Percentiles rank a stretch among this genome's conserved stretches.
Conservation (phyloP, 305 asterid genomes). For the Euphrasia arctica region DNA sequence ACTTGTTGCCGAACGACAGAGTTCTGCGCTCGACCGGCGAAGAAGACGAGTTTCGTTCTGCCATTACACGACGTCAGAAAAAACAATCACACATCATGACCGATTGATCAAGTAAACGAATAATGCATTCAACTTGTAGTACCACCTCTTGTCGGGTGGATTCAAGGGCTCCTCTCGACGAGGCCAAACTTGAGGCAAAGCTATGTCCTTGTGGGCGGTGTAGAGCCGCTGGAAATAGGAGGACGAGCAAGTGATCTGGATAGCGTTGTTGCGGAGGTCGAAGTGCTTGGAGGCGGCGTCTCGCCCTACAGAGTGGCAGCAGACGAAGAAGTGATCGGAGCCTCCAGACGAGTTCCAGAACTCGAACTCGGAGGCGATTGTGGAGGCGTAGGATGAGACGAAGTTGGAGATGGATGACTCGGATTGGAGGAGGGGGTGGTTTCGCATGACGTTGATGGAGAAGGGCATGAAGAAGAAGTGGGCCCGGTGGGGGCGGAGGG, state of each 20-base stretch:
- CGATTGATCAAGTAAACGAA: too few relatives aligned
- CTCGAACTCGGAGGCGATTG: constrained; percentile 40
- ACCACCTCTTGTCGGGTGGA: constrained; percentile 49
- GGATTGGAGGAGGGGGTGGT: constrained; percentile 51
- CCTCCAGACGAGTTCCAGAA: constrained; percentile 80
- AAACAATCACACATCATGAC: too few relatives aligned
- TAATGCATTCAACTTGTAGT: background rate
- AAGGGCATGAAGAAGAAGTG: constrained; percentile 70
- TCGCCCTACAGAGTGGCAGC: constrained; percentile 70
- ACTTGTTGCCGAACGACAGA: constrained; percentile 49
- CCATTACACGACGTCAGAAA: constrained; percentile 25
- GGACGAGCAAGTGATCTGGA: constrained; percentile 69
- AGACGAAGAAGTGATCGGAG: constrained; percentile 68
- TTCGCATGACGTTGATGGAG: constrained; percentile 66
- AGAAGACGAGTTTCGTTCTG: constrained; percentile 62
- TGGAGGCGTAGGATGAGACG: constrained; percentile 48
- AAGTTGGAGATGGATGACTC: constrained; percentile 50
- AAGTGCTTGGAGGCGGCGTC: constrained; percentile 56
- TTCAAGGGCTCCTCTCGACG: constrained; percentile 23
- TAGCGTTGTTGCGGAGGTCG: constrained; percentile 49
- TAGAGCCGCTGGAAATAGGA: constrained; percentile 61
- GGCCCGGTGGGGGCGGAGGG: constrained; percentile 49
- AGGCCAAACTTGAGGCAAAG: constrained; percentile 86
- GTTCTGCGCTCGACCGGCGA: constrained; percentile 69
- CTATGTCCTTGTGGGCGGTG: constrained; percentile 60